Evolutionary conservation across 73 alveolate species (phyloP).

Genomic region (Tetrahymena borealis): DNA sequence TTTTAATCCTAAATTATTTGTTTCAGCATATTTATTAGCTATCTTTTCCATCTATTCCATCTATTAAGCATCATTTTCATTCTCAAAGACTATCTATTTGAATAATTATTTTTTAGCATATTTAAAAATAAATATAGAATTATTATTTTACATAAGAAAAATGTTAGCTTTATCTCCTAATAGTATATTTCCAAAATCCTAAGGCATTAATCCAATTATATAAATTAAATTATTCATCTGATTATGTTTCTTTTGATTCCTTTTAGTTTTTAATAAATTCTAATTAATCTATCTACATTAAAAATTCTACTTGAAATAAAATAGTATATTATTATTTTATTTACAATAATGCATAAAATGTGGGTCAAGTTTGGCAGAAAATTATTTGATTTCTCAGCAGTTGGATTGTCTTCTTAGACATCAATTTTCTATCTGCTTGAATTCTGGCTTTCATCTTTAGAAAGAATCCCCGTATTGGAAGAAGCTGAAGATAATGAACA

Average conservation of each 20-base stretch:
- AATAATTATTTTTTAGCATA: not conserved
- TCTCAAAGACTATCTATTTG: not conserved
- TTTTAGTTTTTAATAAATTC: no score
- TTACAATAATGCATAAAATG: not conserved
- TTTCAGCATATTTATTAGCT: not conserved
- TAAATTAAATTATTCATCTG: not conserved
- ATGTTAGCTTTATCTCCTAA: not conserved
- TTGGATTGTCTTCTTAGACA: not conserved
- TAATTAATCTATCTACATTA: no score
- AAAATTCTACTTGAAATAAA: no score
- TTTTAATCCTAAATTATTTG: not conserved
- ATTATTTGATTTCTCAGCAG: not conserved
- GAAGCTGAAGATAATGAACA: not conserved
- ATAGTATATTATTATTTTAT: no score
- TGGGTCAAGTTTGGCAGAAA: not conserved
- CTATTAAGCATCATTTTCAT: not conserved
- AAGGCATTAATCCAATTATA: not conserved
- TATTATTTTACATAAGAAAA: not conserved
- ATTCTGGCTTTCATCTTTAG: not conserved
- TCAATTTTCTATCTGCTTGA: not conserved
- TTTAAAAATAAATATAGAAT: not conserved
- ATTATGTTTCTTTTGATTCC: no score
- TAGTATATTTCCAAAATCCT: not conserved
- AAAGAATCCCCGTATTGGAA: not conserved
- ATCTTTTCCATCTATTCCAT: not conserved